phyloP scores from a whole-genome alignment of 139 green algal species.

The Tetraselmis striata region DNA sequence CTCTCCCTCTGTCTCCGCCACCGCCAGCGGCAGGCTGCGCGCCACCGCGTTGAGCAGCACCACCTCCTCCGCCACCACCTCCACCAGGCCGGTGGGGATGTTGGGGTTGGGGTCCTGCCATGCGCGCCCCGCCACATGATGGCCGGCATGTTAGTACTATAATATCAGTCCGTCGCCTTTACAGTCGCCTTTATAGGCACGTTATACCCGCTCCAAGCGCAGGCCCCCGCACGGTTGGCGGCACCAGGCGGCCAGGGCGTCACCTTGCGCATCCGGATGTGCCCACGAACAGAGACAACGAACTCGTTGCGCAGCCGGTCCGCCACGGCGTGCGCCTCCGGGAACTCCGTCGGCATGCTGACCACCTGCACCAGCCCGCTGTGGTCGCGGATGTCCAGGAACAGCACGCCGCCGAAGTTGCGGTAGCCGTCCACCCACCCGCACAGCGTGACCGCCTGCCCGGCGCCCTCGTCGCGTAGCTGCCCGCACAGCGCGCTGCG shows the following conservation, averaged over 20 bases:
- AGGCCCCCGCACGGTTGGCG: no score
- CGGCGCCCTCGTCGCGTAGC: slow-evolving; percentile 42
- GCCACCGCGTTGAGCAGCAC: slow-evolving; percentile 79
- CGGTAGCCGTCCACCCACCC: slow-evolving; percentile 91
- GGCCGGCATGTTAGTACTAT: no score
- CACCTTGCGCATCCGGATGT: slow-evolving; percentile 52
- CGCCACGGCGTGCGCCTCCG: slow-evolving; percentile 40
- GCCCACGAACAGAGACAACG: slow-evolving; percentile 75
- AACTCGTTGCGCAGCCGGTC: slow-evolving; percentile 76
- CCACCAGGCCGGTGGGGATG: slow-evolving; percentile 78
- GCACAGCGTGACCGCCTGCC: slow-evolving; percentile 66
- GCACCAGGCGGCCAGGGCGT: no score
- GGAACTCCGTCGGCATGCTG: slow-evolving; percentile 41
- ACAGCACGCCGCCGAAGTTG: slow-evolving; percentile 88
- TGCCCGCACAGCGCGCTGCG: slow-evolving; percentile 46
- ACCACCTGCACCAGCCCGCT: slow-evolving; percentile 88
- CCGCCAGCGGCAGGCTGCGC: slow-evolving; percentile 75
- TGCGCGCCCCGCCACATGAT: neutral
- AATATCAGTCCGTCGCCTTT: no score
- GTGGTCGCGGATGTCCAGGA: slow-evolving; percentile 90
- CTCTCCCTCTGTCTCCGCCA: slow-evolving; percentile 56
- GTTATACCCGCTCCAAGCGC: no score
- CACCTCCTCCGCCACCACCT: slow-evolving; percentile 49
- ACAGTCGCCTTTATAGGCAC: no score
- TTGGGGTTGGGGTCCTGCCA: slow-evolving; percentile 74